These are phyloP conservation scores for Warburgia ugandensis DNA, from an alignment of 164 flowering plant genomes.

Conservation along the genomic window DNA sequence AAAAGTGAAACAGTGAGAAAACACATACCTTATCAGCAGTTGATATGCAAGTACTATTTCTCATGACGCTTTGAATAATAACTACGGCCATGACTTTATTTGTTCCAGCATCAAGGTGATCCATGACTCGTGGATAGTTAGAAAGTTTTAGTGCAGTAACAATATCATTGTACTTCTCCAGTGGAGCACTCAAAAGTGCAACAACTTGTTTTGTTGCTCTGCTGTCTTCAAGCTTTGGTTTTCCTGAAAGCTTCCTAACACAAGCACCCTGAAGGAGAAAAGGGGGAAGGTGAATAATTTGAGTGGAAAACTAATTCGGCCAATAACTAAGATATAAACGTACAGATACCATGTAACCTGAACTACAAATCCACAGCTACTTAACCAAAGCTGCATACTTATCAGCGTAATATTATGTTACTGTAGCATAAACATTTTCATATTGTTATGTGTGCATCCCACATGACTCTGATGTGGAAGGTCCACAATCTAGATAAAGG, in stretches of 20 bases:
- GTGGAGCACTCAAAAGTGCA: conserved; percentile 93
- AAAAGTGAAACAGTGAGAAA: no score
- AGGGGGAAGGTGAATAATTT: not conserved
- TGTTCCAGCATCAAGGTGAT: conserved; percentile 77
- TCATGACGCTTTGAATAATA: conserved; percentile 89
- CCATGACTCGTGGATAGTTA: conserved; percentile 94
- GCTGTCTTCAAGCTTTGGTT: conserved; percentile 70
- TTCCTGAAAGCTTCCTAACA: conserved; percentile 72
- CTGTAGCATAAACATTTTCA: no score
- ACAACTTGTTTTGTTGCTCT: conserved; percentile 92
- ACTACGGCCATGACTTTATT: conserved; percentile 95
- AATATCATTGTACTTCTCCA: conserved; percentile 88
- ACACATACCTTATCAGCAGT: conserved; percentile 70
- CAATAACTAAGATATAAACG: not conserved
- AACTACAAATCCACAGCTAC: no score
- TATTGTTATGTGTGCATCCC: no score
- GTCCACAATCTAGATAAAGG: no score
- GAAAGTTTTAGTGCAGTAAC: conserved; percentile 80
- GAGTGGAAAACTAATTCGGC: not conserved
- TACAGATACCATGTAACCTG: no score
- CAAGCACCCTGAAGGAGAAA: conserved; percentile 66
- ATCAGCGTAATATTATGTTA: no score
- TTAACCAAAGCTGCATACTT: no score
- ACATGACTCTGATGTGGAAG: no score
- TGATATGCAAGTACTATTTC: conserved; percentile 65